Percentiles rank a stretch among this genome's conserved stretches.
These are phyloP conservation scores for Aureobasidium namibiae DNA, from an alignment of 2,329 filamentous ascomycete genomes.

Conservation along the genomic window DNA sequence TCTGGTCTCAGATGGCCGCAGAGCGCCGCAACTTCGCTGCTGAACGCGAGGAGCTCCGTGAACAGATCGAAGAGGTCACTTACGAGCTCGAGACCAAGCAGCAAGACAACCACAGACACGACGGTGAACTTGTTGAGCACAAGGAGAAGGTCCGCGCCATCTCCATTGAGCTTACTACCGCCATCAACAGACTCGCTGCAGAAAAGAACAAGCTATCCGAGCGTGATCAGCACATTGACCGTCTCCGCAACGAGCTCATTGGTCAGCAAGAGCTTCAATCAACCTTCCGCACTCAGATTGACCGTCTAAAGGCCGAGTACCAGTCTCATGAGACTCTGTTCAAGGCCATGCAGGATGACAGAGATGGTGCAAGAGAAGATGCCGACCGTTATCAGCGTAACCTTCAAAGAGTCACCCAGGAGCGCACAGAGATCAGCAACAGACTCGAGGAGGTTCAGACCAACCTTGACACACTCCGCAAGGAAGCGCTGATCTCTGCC, in stretches of 20 bases:
- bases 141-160: conserved; percentile 23
- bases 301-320: conserved; percentile 20
- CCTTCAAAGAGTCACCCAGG: conserved; percentile 21
- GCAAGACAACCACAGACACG: conserved; percentile 15
- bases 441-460: conserved; percentile 20
- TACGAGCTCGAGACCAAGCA: conserved; percentile 22
- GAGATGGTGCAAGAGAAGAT: conserved; percentile 21
- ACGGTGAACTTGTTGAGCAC: conserved; percentile 20
- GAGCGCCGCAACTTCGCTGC: conserved; percentile 23
- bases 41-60: conserved; percentile 23
- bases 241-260: conserved; percentile 20
- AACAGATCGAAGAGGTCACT: conserved; percentile 23
- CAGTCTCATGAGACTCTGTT: conserved; percentile 19
- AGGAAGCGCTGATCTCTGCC: conserved; percentile 21
- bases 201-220: conserved; percentile 23
- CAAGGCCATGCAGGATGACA: conserved; percentile 20
- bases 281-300: conserved; percentile 20
- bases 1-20: conserved; percentile 23
- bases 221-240: conserved; percentile 23
- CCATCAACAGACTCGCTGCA: conserved; percentile 18
- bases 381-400: conserved; percentile 22
- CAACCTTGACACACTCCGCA: conserved; percentile 20
- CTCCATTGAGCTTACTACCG: conserved; percentile 21
- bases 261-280: conserved; percentile 18
- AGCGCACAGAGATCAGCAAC: conserved; percentile 22